phyloP scores from a whole-genome alignment of 2,329 filamentous ascomycete species.

The Diaporthe sp. region DNA sequence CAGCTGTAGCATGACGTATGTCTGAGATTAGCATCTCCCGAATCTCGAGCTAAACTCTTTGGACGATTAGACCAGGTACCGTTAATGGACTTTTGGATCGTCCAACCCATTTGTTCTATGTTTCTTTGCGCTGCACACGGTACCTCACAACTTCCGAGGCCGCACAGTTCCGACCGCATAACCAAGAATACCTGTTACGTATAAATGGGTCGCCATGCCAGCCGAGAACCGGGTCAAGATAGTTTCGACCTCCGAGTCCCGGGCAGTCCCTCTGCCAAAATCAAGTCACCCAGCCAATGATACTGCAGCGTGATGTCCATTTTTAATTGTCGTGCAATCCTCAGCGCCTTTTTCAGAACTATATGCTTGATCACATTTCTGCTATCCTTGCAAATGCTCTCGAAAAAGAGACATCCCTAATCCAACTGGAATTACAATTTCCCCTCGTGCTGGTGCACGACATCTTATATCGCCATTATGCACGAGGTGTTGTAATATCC shows the following conservation, averaged over 20 bases:
- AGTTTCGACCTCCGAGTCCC: neutral
- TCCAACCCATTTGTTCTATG: neutral
- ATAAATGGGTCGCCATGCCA: neutral
- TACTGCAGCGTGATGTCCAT: neutral
- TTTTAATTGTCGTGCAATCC: neutral
- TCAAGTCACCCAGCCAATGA: neutral
- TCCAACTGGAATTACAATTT: neutral
- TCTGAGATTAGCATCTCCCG: slow-evolving; percentile 1
- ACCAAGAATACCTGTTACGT: neutral
- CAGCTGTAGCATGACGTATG: slow-evolving; percentile 41
- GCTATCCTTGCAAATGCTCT: neutral
- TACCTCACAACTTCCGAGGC: neutral
- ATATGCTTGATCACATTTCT: slow-evolving; percentile 7
- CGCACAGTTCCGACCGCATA: neutral
- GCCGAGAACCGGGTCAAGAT: neutral
- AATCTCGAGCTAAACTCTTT: slow-evolving; percentile 15
- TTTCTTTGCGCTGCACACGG: neutral
- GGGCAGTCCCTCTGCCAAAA: neutral
- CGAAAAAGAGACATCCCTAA: neutral
- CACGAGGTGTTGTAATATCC: neutral
- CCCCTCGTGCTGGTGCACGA: too few relatives aligned
- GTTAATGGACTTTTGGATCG: neutral
- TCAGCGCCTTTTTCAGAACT: neutral
- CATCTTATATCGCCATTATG: neutral
- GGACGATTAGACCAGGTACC: neutral